A percentile compares a stretch with the other conserved stretches of the same genome.
These are phyloP conservation scores for Amanita jacksonii DNA, from an alignment of 768 basidiomycete genomes.

Conservation along the genomic window DNA sequence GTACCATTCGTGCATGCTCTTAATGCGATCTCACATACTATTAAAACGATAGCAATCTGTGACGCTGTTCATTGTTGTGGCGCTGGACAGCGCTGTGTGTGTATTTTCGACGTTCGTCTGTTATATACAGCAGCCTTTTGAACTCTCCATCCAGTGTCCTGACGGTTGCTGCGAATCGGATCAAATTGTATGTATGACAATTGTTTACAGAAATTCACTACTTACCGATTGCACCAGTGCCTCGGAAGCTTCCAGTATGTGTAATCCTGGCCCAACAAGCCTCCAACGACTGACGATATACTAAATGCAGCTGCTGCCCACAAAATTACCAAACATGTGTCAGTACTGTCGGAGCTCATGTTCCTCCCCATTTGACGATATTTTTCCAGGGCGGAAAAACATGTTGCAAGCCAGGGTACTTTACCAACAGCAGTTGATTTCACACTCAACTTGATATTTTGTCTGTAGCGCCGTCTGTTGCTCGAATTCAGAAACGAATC, in stretches of 20 bases:
- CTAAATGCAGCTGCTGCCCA: too few species aligned
- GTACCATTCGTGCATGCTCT: background rate
- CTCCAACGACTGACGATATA: too few species aligned
- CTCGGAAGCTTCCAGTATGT: background rate
- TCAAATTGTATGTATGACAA: background rate
- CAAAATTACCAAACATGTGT: too few species aligned
- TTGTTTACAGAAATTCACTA: background rate
- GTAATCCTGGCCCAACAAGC: too few species aligned
- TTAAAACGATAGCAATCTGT: background rate
- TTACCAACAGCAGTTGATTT: background rate
- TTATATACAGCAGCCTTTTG: background rate
- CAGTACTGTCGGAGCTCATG: too few species aligned
- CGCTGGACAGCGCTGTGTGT: background rate
- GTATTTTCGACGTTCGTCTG: background rate
- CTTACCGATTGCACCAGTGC: too few species aligned
- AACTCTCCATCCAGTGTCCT: background rate
- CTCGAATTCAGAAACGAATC: background rate
- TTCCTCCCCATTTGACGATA: too few species aligned
- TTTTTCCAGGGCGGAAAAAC: background rate
- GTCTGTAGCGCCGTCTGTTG: background rate
- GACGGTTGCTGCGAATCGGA: background rate
- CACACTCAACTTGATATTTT: background rate
- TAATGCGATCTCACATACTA: background rate
- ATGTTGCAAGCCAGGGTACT: background rate
- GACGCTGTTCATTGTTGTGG: background rate